Percentiles rank a stretch among this genome's conserved stretches.
Evolutionary conservation across 2,329 filamentous ascomycete genomes (phyloP).

Genomic region (Trichothecium roseum): DNA sequence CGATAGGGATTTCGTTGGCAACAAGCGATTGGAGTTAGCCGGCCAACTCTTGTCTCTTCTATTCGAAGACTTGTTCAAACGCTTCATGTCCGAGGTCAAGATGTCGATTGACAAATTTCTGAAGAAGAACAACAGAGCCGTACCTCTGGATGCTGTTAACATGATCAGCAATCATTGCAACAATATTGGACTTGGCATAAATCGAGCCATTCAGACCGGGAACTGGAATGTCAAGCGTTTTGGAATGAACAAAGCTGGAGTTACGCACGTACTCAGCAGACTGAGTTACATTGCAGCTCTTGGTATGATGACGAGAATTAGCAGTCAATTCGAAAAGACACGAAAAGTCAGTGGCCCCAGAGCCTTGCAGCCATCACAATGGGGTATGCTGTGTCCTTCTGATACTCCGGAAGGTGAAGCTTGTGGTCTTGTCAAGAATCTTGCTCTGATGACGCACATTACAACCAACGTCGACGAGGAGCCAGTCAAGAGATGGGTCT

Average conservation of each 20-base stretch:
- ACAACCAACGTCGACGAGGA: constrained; percentile 93
- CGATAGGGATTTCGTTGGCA: constrained; percentile 94
- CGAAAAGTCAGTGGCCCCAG: constrained; percentile 91
- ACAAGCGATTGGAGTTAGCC: constrained; percentile 90
- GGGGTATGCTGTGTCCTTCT: constrained; percentile 94
- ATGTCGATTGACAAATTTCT: constrained; percentile 90
- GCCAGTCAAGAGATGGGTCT: constrained; percentile 78
- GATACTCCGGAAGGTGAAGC: constrained; percentile 98
- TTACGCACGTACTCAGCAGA: constrained; percentile 91
- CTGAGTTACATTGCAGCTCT: constrained; percentile 93
- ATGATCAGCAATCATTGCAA: constrained; percentile 78
- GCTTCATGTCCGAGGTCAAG: constrained; percentile 81
- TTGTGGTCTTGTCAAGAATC: constrained; percentile 93
- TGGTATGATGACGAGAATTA: constrained; percentile 99
- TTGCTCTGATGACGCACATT: constrained; percentile 98
- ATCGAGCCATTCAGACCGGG: constrained; percentile 90
- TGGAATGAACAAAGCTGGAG: constrained; percentile 94
- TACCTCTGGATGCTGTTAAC: constrained; percentile 77
- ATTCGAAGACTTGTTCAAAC: constrained; percentile 97
- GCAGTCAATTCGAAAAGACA: constrained; percentile 97
- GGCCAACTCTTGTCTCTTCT: constrained; percentile 87
- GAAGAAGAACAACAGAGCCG: constrained; percentile 83
- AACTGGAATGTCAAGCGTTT: constrained; percentile 98
- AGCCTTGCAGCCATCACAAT: constrained; percentile 93
- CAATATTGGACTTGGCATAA: constrained; percentile 85